Evolutionary conservation across 2,329 filamentous ascomycete genomes (phyloP), one percentile per base, ranked within the genome.

Genomic region (Lecanoromycetidae sp.): DNA sequence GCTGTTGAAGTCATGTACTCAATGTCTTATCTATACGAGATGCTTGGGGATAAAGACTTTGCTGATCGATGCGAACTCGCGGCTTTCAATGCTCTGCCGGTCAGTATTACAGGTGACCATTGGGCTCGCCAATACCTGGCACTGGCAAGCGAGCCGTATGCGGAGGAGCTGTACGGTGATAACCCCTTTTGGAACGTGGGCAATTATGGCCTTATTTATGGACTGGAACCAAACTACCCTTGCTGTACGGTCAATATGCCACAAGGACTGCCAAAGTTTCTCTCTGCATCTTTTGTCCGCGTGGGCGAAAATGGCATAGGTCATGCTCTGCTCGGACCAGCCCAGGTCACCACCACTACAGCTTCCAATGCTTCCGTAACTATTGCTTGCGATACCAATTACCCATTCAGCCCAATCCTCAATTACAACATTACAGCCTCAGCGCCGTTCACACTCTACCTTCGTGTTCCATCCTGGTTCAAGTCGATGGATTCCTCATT

Each of bases 221-320:
- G 72, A 1, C 60, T 76, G 12, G 68, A 70, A 49, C 64, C 66
- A 4, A 60, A 68, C 35, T 71, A 67, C 41, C 69, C 70, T 1
- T 78, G 74, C 58, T 78, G 75, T 54, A 75, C 74, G 1, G 75
- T 78, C 49, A 78, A 78, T 48, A 72, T 77, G 52, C 70, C 68
- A 1, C 73, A 77, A 54, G 75, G 71, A 7, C 75, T 71, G 51
- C 73, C 75, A 0, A 77, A 77, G 52, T 76, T 73, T 47, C 56
- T 73, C 1, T 66, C 71, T 8, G 63, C 67, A 47, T 68, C 67
- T 49, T 77, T 66, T 59, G 66, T 70, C 5, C 56, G 55, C 8
- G 57, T 64, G 3, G 69, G 66, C 3, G 55, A 61, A 2, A 60
- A 62, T n/a, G 70, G 69, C 2, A 54, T 77, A 12, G 70, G 65